phyloP scores from a whole-genome alignment of 1,284 basidiomycete species.

The Pseudozyma sp. region DNA sequence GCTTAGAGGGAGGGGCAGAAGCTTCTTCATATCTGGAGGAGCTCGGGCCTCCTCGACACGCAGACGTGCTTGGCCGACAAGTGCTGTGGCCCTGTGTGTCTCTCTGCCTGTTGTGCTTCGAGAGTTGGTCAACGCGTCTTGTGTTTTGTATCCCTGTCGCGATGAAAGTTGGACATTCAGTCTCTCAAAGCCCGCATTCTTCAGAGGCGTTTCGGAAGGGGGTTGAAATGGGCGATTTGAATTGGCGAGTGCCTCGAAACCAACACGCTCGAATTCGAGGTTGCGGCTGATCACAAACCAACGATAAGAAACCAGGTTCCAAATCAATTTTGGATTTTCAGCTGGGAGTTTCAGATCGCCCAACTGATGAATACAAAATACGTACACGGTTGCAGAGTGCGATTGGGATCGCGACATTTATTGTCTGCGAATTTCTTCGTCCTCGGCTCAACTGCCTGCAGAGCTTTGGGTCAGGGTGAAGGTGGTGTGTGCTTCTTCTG shows the following conservation, averaged over 20 bases:
- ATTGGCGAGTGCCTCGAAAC: not conserved
- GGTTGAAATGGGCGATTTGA: no score
- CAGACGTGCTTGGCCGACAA: not conserved
- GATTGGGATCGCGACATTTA: not conserved
- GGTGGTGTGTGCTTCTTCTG: not conserved
- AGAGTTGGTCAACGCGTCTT: conserved; percentile 2
- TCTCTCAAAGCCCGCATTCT: conserved; percentile 5
- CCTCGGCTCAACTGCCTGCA: conserved; percentile 19
- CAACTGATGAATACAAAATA: not conserved
- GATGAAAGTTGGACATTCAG: not conserved
- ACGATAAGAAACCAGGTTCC: not conserved
- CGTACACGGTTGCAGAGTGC: not conserved
- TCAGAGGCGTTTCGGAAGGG: not conserved
- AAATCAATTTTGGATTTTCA: not conserved
- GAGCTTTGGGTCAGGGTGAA: not conserved
- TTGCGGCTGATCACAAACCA: conserved; percentile 10
- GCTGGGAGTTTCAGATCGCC: no score
- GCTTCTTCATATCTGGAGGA: not conserved
- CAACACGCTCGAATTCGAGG: not conserved
- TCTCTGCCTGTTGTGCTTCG: not conserved
- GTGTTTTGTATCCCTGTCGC: not conserved
- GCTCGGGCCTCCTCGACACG: conserved; percentile 10
- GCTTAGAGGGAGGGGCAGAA: no score
- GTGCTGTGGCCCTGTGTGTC: not conserved
- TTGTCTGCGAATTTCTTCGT: not conserved